Percentiles rank a stretch among this genome's conserved stretches.
Evolutionary conservation across 805 yeast species (phyloP).

Genomic region (Pichia manshurica): DNA sequence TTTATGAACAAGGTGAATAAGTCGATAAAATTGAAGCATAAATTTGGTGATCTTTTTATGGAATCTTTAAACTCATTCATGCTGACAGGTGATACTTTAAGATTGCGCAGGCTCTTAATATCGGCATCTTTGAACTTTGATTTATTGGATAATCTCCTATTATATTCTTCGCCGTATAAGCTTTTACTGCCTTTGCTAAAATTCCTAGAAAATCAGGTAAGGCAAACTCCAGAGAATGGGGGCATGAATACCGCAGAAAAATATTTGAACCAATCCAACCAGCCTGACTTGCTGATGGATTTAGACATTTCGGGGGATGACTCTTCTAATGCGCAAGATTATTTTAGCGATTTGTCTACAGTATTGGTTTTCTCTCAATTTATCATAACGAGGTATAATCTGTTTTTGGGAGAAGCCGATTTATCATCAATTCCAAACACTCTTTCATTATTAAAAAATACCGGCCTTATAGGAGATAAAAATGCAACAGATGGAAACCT

Average conservation of each 20-base stretch:
- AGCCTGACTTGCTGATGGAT: conserved; percentile 24
- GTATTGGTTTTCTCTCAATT: conserved; percentile 41
- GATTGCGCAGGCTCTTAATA: conserved; percentile 46
- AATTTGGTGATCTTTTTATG: conserved; percentile 33
- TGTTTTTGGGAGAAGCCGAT: conserved; percentile 11
- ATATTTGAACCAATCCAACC: conserved; percentile 14
- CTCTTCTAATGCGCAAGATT: conserved; percentile 54
- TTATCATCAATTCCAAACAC: background rate
- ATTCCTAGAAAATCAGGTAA: conserved; percentile 42
- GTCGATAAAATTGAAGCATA: conserved; percentile 40
- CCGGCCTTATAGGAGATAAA: background rate
- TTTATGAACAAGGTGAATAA: conserved; percentile 42
- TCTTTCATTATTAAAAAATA: conserved; percentile 7
- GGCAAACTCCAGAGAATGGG: conserved; percentile 17
- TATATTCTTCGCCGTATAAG: conserved; percentile 37
- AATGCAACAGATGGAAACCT: background rate
- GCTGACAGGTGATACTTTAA: conserved; percentile 35
- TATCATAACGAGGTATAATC: conserved; percentile 14
- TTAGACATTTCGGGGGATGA: conserved; percentile 44
- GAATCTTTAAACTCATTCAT: conserved; percentile 33
- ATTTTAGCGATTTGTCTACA: conserved; percentile 63
- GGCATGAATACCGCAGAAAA: conserved; percentile 14
- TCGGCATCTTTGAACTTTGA: conserved; percentile 41
- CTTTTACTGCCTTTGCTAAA: conserved; percentile 41
- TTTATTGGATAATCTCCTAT: conserved; percentile 38